Conservation (phyloP, 306 rosid species). For the Sicyos edulis region DNA sequence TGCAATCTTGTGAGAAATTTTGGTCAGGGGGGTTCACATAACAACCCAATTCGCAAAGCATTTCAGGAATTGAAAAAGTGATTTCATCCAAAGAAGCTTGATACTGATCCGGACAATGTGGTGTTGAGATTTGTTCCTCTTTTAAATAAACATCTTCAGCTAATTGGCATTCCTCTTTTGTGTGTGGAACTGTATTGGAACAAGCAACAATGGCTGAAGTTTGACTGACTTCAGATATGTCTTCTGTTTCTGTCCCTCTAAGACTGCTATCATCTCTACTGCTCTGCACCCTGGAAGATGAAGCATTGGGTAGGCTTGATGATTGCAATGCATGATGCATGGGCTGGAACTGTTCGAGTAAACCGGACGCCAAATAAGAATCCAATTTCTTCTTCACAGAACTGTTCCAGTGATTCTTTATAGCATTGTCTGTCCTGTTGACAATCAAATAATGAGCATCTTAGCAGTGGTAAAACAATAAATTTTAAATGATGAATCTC, state of each 20-base stretch:
- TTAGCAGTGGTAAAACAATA: neutral
- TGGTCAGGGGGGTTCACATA: conserved; percentile 48
- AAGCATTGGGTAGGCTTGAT: conserved; percentile 37
- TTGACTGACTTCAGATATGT: conserved; percentile 83
- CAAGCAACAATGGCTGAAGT: conserved; percentile 51
- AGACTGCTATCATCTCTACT: conserved; percentile 63
- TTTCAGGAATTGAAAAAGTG: conserved; percentile 47
- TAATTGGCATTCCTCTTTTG: conserved; percentile 42
- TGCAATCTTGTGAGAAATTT: conserved; percentile 46
- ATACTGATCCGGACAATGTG: conserved; percentile 66
- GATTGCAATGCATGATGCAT: conserved; percentile 49
- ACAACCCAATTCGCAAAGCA: conserved; percentile 45
- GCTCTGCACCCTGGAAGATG: conserved; percentile 60
- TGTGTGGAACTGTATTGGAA: conserved; percentile 37
- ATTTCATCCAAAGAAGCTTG: conserved; percentile 55
- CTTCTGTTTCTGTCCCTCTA: conserved; percentile 61
- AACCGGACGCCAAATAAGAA: conserved; percentile 89
- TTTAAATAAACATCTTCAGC: conserved; percentile 43
- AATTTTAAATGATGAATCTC: neutral
- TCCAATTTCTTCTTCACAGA: conserved; percentile 97
- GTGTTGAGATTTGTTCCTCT: conserved; percentile 48
- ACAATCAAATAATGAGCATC: conserved; percentile 24
- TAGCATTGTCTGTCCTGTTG: conserved; percentile 98
- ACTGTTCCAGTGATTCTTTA: conserved; percentile 99
- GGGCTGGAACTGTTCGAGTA: conserved; percentile 57